Base-by-base conservation (phyloP, 768 basidiomycete genomes). In the Macrolepiota dolichaula region DNA sequence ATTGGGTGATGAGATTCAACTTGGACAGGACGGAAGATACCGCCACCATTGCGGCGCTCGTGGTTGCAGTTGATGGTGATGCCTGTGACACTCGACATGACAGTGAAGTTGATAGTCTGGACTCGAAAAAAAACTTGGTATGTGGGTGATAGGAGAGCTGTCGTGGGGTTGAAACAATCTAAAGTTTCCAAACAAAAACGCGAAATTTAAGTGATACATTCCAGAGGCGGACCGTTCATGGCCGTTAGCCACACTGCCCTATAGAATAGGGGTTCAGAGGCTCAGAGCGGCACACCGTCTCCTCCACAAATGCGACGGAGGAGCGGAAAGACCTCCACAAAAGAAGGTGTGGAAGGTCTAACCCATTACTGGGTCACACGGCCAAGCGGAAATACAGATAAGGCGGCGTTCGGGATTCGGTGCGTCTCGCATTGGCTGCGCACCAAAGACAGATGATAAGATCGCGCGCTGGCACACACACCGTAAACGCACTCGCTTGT, bases 11-110 rank as follows among this genome's bases (percentile, higher is more conserved):
- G 37, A 25, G 54, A 22, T 9, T 29, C 54, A 4, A 55, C 24
- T 55, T 40, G 37, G 42, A 55, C 24, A 4, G 54, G 37, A 17
- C 54, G 54, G 25, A 55, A 55, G 37, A 55, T 55, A 24, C 54
- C 54, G 27, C 54, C 54, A 17, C 54, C 54, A 44, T 55, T 55
- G 24, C 54, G 13, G 15, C 54, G 54, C 38, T 55, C 54, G 3
- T 29, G 37, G 37, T 40, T 55, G 24, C 54, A 55, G 40, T 55
- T 55, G 38, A 55, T 55, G 6, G 54, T 55, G 38, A 55, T 55
- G 17, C 54, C 54, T 27, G 40, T 55, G 5, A 55, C 54, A 25
- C 24, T 38, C 10, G 54, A 44, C 54, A 55, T 55, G 52, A n/a
- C 22, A 22, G 35, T 22, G 6, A 10, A 25, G 12, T 17, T 55